Evolutionary conservation across 1,139 yeast genomes (phyloP).

Genomic region (Pichia sp.): DNA sequence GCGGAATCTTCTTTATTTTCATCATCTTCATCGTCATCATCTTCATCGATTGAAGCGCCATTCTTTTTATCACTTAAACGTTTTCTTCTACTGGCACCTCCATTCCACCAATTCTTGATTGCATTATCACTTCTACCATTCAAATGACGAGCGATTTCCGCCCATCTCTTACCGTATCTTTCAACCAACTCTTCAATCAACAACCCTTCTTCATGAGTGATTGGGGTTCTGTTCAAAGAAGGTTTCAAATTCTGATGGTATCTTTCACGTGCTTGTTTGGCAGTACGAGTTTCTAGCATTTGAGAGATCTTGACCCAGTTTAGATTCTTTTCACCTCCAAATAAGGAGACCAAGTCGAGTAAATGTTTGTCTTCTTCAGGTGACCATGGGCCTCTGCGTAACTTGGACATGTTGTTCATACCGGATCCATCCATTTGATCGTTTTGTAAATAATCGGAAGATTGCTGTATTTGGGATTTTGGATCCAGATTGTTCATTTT

Average conservation of each 20-base stretch:
- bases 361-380: conserved; percentile 78
- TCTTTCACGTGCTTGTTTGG: conserved; percentile 91
- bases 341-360: conserved; percentile 63
- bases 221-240: conserved; percentile 75
- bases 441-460: neutral
- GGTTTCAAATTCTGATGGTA: conserved; percentile 93
- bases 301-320: conserved; percentile 90
- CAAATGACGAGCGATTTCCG: conserved; percentile 85
- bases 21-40: neutral
- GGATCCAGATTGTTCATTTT: neutral
- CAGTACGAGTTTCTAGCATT: conserved; percentile 72
- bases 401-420: conserved; percentile 10
- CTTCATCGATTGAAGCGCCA: conserved; percentile 2
- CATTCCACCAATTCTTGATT: conserved; percentile 97
- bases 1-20: neutral
- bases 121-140: conserved; percentile 90
- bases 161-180: conserved; percentile 89
- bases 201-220: conserved; percentile 80
- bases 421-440: too few relatives aligned
- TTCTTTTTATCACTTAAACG: conserved; percentile 40
- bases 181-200: conserved; percentile 77
- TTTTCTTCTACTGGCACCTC: conserved; percentile 80
- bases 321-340: conserved; percentile 63
- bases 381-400: conserved; percentile 82
- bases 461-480: neutral